phyloP scores from a whole-genome alignment of 108 stramenopile species.

The Pseudonitzschia multiseries region DNA sequence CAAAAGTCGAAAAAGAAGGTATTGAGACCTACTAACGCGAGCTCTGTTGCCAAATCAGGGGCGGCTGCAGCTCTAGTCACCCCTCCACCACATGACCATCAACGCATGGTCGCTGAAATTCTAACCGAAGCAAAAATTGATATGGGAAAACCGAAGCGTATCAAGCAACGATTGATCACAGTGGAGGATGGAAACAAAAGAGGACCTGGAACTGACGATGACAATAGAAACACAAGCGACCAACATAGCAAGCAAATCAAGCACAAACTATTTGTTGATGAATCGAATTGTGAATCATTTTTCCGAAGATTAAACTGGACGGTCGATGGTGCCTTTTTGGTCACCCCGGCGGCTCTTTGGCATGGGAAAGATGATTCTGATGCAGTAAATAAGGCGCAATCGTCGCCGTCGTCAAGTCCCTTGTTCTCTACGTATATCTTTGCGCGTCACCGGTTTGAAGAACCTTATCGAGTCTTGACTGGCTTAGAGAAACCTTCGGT shows the following conservation, averaged over 20 bases:
- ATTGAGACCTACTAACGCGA: conserved; percentile 34
- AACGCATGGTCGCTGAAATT: conserved; percentile 24
- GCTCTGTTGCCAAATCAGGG: neutral
- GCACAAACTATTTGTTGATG: conserved; percentile 82
- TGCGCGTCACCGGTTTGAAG: conserved; percentile 78
- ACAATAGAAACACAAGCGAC: neutral
- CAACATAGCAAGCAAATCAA: conserved; percentile 20
- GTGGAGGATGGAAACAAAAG: conserved; percentile 16
- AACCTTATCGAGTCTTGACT: conserved; percentile 73
- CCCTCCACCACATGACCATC: conserved; percentile 38
- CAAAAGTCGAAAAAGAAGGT: conserved; percentile 49
- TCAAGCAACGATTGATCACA: conserved; percentile 34
- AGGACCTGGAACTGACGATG: neutral
- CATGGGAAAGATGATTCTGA: conserved; percentile 35
- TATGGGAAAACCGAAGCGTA: conserved; percentile 37
- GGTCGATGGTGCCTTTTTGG: conserved; percentile 87
- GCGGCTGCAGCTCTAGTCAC: conserved; percentile 6
- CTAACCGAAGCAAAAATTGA: conserved; percentile 48
- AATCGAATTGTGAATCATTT: conserved; percentile 85
- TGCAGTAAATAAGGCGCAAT: neutral
- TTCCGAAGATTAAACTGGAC: conserved; percentile 91
- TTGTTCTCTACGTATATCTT: conserved; percentile 78
- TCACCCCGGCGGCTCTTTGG: conserved; percentile 90
- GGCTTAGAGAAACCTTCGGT: conserved; percentile 86
- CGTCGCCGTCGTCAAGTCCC: conserved; percentile 16